These are phyloP conservation scores for Boletus sp. DNA, from an alignment of 768 basidiomycete genomes.

Conservation along the genomic window DNA sequence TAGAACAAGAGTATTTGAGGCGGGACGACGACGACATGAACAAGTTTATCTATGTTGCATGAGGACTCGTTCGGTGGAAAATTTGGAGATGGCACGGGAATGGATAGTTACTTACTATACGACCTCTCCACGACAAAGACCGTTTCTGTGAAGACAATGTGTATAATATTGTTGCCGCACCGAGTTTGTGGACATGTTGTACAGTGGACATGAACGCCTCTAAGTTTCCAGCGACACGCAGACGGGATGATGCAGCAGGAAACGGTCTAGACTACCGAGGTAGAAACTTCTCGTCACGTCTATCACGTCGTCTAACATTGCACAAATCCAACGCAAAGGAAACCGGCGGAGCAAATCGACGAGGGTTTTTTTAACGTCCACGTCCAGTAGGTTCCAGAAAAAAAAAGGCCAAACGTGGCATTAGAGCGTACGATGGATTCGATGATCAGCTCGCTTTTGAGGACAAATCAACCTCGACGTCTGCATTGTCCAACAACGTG, in stretches of 20 bases:
- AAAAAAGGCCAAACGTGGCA: background rate
- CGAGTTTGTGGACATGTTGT: background rate
- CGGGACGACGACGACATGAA: constrained; percentile 71
- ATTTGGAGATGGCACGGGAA: background rate
- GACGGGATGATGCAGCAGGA: background rate
- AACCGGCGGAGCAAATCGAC: background rate
- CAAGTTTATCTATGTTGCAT: constrained; percentile 79
- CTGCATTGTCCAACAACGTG: constrained; percentile 54
- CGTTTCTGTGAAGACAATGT: background rate
- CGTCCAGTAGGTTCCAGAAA: background rate
- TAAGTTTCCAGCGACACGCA: background rate
- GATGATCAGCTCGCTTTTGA: background rate
- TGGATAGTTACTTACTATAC: too few relatives aligned
- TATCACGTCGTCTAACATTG: background rate
- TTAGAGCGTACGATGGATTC: background rate
- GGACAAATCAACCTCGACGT: constrained; percentile 31
- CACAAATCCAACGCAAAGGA: background rate
- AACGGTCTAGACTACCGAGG: background rate
- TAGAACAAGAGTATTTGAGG: constrained; percentile 84
- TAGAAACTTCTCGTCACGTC: background rate
- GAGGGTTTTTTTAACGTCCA: background rate
- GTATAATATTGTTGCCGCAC: background rate
- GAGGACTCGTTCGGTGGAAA: background rate
- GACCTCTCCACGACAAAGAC: background rate
- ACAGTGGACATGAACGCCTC: background rate